These are phyloP conservation scores for Curvularia spicifera DNA, from an alignment of 2,329 filamentous ascomycete species.

Conservation along the genomic window DNA sequence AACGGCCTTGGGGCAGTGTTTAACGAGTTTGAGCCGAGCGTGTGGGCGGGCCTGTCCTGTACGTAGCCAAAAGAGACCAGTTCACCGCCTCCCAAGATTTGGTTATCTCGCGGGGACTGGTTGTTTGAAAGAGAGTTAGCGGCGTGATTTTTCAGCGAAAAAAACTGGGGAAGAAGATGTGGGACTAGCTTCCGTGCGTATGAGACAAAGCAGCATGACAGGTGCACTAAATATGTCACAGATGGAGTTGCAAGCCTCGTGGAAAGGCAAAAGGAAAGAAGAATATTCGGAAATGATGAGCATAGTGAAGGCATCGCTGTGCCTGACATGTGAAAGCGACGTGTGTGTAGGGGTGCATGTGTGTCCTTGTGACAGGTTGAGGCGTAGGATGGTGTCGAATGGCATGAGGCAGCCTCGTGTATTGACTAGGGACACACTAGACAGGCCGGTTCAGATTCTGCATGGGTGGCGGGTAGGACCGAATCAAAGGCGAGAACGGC, in stretches of 20 bases:
- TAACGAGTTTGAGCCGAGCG: slow-evolving; percentile 24
- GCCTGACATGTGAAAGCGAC: slow-evolving; percentile 37
- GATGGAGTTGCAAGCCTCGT: slow-evolving; percentile 14
- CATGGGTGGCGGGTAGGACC: slow-evolving; percentile 37
- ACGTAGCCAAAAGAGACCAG: slow-evolving; percentile 21
- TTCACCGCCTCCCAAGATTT: slow-evolving; percentile 37
- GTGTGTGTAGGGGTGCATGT: slow-evolving; percentile 8
- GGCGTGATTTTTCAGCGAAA: slow-evolving; percentile 18
- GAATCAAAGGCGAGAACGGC: slow-evolving; percentile 39
- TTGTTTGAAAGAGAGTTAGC: slow-evolving; percentile 24
- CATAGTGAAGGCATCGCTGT: slow-evolving; percentile 24
- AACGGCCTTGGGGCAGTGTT: slow-evolving; percentile 27
- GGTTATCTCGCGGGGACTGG: slow-evolving; percentile 26
- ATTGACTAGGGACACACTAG: slow-evolving; percentile 10
- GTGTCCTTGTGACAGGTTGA: slow-evolving; percentile 32
- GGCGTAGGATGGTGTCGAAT: slow-evolving; percentile 24
- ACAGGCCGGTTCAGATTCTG: slow-evolving; percentile 27
- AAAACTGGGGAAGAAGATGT: slow-evolving; percentile 31
- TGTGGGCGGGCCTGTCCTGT: slow-evolving; percentile 26
- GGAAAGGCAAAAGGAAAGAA: slow-evolving; percentile 5
- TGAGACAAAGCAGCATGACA: slow-evolving; percentile 28
- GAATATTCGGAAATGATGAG: slow-evolving; percentile 10
- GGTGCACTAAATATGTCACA: slow-evolving; percentile 32
- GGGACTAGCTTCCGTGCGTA: slow-evolving; percentile 17
- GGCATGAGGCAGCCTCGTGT: slow-evolving; percentile 39